Evolutionary conservation across 305 asterid genomes (phyloP), one percentile per base, ranked within the genome.

Genomic region (Stenogyne calaminthoides): DNA sequence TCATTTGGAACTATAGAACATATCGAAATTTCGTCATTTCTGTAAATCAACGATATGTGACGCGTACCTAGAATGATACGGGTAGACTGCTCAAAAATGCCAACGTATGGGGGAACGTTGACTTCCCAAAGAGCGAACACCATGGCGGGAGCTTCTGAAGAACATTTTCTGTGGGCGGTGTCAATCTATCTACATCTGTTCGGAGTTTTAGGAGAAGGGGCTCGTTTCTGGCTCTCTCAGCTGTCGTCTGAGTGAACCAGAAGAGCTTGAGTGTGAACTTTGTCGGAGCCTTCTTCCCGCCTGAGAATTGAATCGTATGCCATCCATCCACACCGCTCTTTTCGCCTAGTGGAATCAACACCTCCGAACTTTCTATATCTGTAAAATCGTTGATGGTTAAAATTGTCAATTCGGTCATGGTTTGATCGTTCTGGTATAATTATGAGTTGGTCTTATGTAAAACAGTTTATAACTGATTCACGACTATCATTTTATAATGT

Each of bases 121-220:
- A 95, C 83, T 95, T 95, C 49, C 99, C 98, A 3, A 90, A 92
- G 63, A 83, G 88, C 67, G 98, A 88, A 76, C 97, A 95, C 99
- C 99, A 92, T 9, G 76, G 19, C 22, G 99, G 99, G 67, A 92
- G 96, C 82, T 88, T 95, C 73, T 22, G 25, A 40, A 95, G 85
- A 51, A 92, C 79, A 9, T 47, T 74, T 57, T 71, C 64, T 12
- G 78, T 56, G 5, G 78, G 87, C 11, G 92, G 94, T 9, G 96
- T 95, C 75, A 79, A 58, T 76, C 81, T 81, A 81, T 84, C 86
- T 1, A 87, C 84, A 60, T 95, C 98, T 14, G 99, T 91, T 78
- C 99, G 81, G 57, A 95, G 84, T 72, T 83, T 89, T 16, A 95
- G 82, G 42, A 90, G 86, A n/a, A 62, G 76, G 19, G 22, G 57